These are phyloP conservation scores for Sugiyamaella paludigena DNA, from an alignment of 1,139 yeast genomes.

Conservation along the genomic window DNA sequence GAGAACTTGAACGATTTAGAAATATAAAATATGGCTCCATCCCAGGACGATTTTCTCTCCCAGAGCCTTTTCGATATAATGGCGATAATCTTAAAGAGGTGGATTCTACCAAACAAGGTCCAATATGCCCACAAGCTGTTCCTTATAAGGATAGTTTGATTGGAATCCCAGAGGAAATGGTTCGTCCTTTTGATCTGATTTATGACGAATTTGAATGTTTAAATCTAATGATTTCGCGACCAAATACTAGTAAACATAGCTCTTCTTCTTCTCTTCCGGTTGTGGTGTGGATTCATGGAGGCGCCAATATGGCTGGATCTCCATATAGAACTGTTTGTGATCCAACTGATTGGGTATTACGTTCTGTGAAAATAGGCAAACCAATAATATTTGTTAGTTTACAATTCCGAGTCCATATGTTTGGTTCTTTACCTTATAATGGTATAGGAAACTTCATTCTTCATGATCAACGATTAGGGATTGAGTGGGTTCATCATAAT, in stretches of 20 bases:
- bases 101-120: conserved; percentile 29
- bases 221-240: conserved; percentile 27
- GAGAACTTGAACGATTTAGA: conserved; percentile 16
- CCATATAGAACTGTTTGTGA: conserved; percentile 34
- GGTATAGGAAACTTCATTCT: conserved; percentile 33
- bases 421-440: conserved; percentile 35
- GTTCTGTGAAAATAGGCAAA: conserved; percentile 20
- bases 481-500: conserved; percentile 39
- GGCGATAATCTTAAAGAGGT: not conserved
- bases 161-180: conserved; percentile 23
- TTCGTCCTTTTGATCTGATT: conserved; percentile 21
- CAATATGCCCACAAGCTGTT: conserved; percentile 29
- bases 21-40: conserved; percentile 19
- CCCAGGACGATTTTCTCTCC: conserved; percentile 15
- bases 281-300: conserved; percentile 41
- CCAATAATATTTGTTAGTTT: conserved; percentile 38
- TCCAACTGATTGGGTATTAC: conserved; percentile 29
- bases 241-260: too few relatives aligned
- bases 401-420: conserved; percentile 38
- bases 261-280: conserved; percentile 31
- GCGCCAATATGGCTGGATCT: conserved; percentile 37
- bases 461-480: conserved; percentile 39
- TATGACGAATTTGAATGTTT: conserved; percentile 32
- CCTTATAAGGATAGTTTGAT: conserved; percentile 28
- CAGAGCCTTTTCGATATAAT: conserved; percentile 9